Evolutionary conservation across 164 flowering plant genomes (phyloP).

Genomic region (Magnolia sinica): DNA sequence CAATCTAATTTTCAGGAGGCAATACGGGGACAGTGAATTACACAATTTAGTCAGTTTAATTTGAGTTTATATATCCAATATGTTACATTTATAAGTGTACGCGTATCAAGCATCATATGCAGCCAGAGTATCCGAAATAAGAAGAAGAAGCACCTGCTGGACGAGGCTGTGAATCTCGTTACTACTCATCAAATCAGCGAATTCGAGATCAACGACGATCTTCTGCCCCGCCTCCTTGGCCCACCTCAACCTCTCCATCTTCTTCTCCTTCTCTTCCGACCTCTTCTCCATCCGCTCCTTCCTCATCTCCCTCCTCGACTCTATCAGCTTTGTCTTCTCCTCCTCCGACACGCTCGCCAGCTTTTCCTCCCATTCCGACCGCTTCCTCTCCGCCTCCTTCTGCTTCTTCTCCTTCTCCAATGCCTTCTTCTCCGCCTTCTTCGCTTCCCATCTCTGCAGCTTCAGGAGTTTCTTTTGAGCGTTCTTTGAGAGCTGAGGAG

Average conservation of each 20-base stretch:
- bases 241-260: constrained; percentile 43
- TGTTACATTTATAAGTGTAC: too few relatives aligned
- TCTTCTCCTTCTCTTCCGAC: constrained; percentile 56
- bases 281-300: constrained; percentile 80
- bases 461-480: constrained; percentile 76
- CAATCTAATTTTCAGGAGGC: too few relatives aligned
- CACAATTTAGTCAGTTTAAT: too few relatives aligned
- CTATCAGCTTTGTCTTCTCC: constrained; percentile 62
- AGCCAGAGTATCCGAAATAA: neutral
- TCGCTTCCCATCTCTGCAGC: constrained; percentile 68
- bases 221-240: constrained; percentile 75
- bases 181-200: constrained; percentile 64
- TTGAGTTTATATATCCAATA: too few relatives aligned
- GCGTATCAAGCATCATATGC: too few relatives aligned
- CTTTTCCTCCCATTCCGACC: constrained; percentile 72
- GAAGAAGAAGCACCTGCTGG: constrained; percentile 54
- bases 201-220: constrained; percentile 80
- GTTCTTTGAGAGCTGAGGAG: constrained; percentile 53
- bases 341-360: constrained; percentile 50
- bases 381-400: constrained; percentile 61
- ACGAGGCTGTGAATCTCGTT: constrained; percentile 75
- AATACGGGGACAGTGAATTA: too few relatives aligned
- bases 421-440: constrained; percentile 82
- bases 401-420: constrained; percentile 56
- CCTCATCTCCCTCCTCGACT: constrained; percentile 48